Percentiles rank a stretch among this genome's conserved stretches.
phyloP scores from a whole-genome alignment of 345 rosid species.

The Raphanus sativus region DNA sequence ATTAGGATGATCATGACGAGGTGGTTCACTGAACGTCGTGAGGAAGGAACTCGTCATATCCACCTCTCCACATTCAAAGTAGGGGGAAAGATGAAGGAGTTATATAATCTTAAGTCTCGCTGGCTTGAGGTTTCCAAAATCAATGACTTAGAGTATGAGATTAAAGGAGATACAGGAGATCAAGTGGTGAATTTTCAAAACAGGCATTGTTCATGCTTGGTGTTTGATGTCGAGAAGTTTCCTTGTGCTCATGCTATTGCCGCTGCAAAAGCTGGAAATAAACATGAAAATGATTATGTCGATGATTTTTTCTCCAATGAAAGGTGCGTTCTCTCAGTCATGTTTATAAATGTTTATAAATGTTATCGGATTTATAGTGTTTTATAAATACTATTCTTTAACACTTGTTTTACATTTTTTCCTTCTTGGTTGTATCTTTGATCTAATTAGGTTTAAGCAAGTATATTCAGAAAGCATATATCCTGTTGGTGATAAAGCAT shows the following conservation, averaged over 20 bases:
- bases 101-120: not conserved
- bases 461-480: not conserved
- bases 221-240: not conserved
- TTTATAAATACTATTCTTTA: not conserved
- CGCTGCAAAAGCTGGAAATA: not conserved
- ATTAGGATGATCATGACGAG: no score
- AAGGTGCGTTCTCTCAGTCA: not conserved
- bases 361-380: not conserved
- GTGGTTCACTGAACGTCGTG: no score
- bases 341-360: not conserved
- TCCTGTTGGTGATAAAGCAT: not conserved
- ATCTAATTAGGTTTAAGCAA: not conserved
- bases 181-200: not conserved
- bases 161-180: not conserved
- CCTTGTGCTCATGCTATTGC: not conserved
- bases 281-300: not conserved
- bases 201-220: not conserved
- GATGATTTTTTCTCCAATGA: not conserved
- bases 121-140: not conserved
- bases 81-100: no score
- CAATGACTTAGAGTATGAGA: not conserved
- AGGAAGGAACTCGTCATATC: no score
- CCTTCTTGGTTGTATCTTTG: not conserved
- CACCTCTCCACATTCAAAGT: no score
- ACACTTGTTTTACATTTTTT: not conserved